Evolutionary conservation across 345 rosid genomes (phyloP).

Genomic region (Gossypium mustelinum): DNA sequence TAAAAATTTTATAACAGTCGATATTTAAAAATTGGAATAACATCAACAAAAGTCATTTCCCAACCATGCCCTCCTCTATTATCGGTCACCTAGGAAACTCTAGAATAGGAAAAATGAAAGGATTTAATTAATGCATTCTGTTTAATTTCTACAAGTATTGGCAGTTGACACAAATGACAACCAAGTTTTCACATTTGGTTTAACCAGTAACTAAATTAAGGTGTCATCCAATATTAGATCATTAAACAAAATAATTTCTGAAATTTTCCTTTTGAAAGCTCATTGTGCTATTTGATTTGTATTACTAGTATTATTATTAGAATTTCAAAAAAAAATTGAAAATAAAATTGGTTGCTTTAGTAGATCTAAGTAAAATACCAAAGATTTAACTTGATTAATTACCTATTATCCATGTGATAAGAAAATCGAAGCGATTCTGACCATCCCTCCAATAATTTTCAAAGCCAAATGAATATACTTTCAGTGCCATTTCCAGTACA

Average conservation of each 20-base stretch:
- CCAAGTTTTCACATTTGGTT: not conserved
- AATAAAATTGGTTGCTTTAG: not conserved
- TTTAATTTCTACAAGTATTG: not conserved
- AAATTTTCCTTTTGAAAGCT: not conserved
- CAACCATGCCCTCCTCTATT: not conserved
- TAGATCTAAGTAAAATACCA: not conserved
- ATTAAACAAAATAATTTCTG: not conserved
- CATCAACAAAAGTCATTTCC: not conserved
- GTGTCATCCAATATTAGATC: slow-evolving; percentile 3
- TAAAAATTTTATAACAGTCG: not conserved
- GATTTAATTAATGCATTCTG: not conserved
- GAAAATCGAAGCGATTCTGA: slow-evolving; percentile 89
- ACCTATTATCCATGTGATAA: slow-evolving; percentile 89
- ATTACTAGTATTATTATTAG: not conserved
- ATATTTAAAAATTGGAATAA: not conserved
- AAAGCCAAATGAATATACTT: slow-evolving; percentile 81
- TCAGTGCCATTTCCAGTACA: slow-evolving; percentile 91
- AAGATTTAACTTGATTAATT: slow-evolving; percentile 16
- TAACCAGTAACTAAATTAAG: not conserved
- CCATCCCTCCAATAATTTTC: slow-evolving; percentile 95
- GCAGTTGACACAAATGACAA: not conserved
- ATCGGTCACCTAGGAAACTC: slow-evolving; percentile 9
- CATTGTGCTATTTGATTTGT: not conserved
- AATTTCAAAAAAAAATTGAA: not conserved
- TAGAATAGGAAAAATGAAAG: not conserved